Conservation (phyloP, 495 filamentous ascomycete genomes). For the Staphylotrichum longicolle region DNA sequence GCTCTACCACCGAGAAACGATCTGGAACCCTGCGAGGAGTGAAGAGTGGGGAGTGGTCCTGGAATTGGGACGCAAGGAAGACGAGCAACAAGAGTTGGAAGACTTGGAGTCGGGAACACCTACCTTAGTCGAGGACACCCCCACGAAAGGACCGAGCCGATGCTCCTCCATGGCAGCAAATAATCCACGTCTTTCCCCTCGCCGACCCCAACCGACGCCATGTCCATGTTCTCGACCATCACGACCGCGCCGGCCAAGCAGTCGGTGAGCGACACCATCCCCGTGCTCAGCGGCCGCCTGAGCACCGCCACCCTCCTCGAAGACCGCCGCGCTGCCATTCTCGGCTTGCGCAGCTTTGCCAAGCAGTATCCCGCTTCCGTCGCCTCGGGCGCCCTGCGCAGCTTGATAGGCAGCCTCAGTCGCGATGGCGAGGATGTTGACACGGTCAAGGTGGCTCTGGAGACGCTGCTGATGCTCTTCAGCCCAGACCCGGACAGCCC, state of each 20-base stretch:
- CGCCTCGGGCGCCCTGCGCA: slow-evolving; percentile 84
- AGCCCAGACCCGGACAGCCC: slow-evolving; percentile 59
- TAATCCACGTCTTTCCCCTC: background rate
- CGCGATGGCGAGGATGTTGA: slow-evolving; percentile 95
- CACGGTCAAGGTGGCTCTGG: slow-evolving; percentile 88
- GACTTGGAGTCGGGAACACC: too few relatives aligned
- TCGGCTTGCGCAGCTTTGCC: slow-evolving; percentile 91
- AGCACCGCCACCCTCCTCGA: slow-evolving; percentile 86
- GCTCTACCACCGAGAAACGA: too few relatives aligned
- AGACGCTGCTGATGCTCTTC: slow-evolving; percentile 94
- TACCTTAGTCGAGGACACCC: too few relatives aligned
- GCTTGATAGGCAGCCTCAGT: slow-evolving; percentile 77
- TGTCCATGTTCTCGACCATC: slow-evolving; percentile 77
- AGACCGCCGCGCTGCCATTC: slow-evolving; percentile 87
- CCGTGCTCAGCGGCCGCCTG: slow-evolving; percentile 79
- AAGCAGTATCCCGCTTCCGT: slow-evolving; percentile 95
- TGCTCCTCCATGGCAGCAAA: slow-evolving; percentile 26
- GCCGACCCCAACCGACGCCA: slow-evolving; percentile 20
- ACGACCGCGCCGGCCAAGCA: slow-evolving; percentile 91
- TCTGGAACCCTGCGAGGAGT: too few relatives aligned
- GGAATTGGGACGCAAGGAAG: too few relatives aligned
- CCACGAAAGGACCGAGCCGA: background rate
- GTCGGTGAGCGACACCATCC: slow-evolving; percentile 90
- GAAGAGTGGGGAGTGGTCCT: too few relatives aligned
- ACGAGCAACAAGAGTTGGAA: too few relatives aligned